A percentile compares a stretch with the other conserved stretches of the same genome.
Evolutionary conservation across 2,329 filamentous ascomycete species (phyloP).

Genomic region (Microcyclospora tardicrescens): DNA sequence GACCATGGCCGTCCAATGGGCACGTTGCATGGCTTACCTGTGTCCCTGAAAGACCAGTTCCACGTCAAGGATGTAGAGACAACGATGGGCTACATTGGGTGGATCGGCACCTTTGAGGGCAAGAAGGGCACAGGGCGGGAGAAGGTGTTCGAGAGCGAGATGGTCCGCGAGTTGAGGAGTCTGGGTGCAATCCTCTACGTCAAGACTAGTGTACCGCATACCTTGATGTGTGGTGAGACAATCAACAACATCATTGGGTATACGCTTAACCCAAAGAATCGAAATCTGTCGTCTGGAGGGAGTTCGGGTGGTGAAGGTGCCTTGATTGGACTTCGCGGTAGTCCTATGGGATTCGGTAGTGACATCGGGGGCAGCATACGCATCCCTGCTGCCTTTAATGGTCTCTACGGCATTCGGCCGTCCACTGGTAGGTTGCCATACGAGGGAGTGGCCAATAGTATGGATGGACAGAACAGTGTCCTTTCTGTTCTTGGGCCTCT

Average conservation of each 20-base stretch:
- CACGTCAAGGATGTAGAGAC: slow-evolving; percentile 36
- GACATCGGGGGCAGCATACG: slow-evolving; percentile 45
- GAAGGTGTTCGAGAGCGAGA: slow-evolving; percentile 43
- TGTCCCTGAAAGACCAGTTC: slow-evolving; percentile 39
- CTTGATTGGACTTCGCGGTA: slow-evolving; percentile 41
- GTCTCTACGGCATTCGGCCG: slow-evolving; percentile 44
- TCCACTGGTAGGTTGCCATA: slow-evolving; percentile 42
- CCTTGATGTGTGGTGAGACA: slow-evolving; percentile 46
- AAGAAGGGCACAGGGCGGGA: slow-evolving; percentile 38
- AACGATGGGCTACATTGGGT: slow-evolving; percentile 49
- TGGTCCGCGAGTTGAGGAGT: slow-evolving; percentile 41
- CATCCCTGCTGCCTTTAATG: slow-evolving; percentile 48
- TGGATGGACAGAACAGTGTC: slow-evolving; percentile 51
- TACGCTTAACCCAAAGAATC: slow-evolving; percentile 45
- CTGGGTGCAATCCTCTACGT: slow-evolving; percentile 44
- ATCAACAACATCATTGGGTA: slow-evolving; percentile 49
- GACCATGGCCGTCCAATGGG: slow-evolving; percentile 28
- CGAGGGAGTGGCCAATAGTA: slow-evolving; percentile 47
- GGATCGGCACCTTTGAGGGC: slow-evolving; percentile 49
- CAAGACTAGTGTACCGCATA: slow-evolving; percentile 45
- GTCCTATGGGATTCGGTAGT: slow-evolving; percentile 45
- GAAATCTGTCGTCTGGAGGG: slow-evolving; percentile 41
- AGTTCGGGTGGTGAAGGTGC: slow-evolving; percentile 49
- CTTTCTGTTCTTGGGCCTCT: slow-evolving; percentile 52
- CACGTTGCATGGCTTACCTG: slow-evolving; percentile 36